phyloP scores from a whole-genome alignment of 495 filamentous ascomycete genomes.

The Entonaema liquescens region DNA sequence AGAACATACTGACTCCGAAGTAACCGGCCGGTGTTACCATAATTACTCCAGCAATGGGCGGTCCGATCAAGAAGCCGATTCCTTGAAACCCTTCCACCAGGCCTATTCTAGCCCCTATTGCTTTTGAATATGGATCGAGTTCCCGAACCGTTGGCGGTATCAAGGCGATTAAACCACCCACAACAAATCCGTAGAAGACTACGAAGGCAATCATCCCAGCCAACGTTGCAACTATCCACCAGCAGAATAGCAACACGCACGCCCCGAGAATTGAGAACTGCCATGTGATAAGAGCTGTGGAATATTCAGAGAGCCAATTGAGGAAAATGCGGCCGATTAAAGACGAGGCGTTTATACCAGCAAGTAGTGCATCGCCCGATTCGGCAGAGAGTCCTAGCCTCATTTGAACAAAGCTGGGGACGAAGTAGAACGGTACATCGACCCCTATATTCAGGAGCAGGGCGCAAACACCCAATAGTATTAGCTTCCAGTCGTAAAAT shows the following conservation, averaged over 20 bases:
- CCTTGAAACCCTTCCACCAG: slow-evolving; percentile 44
- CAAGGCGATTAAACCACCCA: slow-evolving; percentile 51
- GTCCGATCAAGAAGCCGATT: slow-evolving; percentile 48
- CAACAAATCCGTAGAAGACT: slow-evolving; percentile 53
- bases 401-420: slow-evolving; percentile 59
- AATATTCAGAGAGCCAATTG: slow-evolving; percentile 62
- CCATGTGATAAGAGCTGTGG: slow-evolving; percentile 62
- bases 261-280: slow-evolving; percentile 69
- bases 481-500: slow-evolving; percentile 49
- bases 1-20: slow-evolving; percentile 21
- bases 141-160: slow-evolving; percentile 43
- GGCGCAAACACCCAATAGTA: slow-evolving; percentile 60
- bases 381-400: slow-evolving; percentile 55
- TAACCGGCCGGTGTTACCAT: slow-evolving; percentile 12
- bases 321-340: slow-evolving; percentile 72
- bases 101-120: slow-evolving; percentile 51
- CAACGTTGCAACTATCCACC: slow-evolving; percentile 43
- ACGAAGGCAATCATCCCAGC: slow-evolving; percentile 52
- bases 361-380: slow-evolving; percentile 57
- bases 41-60: slow-evolving; percentile 51
- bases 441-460: slow-evolving; percentile 71
- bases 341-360: slow-evolving; percentile 70
- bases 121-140: slow-evolving; percentile 36
- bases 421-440: slow-evolving; percentile 70
- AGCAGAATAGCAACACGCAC: slow-evolving; percentile 48